Conservation (phyloP, 1,139 yeast species). For the Diutina neorugosa region DNA sequence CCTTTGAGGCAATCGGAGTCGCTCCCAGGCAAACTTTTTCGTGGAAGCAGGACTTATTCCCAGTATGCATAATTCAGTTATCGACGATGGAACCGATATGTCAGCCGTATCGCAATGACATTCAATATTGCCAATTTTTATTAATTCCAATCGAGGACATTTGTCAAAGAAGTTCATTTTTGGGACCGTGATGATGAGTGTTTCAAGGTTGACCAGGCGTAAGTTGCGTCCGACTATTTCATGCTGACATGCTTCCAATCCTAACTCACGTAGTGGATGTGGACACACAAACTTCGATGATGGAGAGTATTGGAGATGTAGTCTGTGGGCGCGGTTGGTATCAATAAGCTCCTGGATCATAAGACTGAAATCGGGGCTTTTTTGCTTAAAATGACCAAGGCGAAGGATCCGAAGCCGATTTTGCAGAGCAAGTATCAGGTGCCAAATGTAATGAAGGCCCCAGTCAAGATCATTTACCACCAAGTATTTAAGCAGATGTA, state of each 20-base stretch:
- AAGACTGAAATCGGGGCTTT: background rate
- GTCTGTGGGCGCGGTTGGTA: background rate
- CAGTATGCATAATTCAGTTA: background rate
- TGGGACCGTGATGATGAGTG: background rate
- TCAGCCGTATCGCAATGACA: background rate
- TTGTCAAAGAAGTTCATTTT: background rate
- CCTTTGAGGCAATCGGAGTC: background rate
- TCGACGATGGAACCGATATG: background rate
- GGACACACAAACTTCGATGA: background rate
- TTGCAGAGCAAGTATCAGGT: background rate
- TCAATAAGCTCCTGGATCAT: background rate
- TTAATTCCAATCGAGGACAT: background rate
- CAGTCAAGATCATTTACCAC: background rate
- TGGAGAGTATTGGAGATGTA: background rate
- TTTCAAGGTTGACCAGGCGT: background rate
- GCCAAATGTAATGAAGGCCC: constrained; percentile 1
- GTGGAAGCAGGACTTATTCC: background rate
- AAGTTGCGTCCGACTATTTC: background rate
- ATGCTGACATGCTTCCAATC: background rate
- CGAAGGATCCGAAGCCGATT: background rate
- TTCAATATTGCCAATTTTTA: background rate
- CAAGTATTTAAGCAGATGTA: background rate
- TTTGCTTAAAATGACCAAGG: background rate
- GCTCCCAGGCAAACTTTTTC: background rate
- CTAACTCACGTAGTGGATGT: background rate